Evolutionary conservation across 177 flowering plant species (phyloP).

Genomic region (Tripterygium wilfordii): DNA sequence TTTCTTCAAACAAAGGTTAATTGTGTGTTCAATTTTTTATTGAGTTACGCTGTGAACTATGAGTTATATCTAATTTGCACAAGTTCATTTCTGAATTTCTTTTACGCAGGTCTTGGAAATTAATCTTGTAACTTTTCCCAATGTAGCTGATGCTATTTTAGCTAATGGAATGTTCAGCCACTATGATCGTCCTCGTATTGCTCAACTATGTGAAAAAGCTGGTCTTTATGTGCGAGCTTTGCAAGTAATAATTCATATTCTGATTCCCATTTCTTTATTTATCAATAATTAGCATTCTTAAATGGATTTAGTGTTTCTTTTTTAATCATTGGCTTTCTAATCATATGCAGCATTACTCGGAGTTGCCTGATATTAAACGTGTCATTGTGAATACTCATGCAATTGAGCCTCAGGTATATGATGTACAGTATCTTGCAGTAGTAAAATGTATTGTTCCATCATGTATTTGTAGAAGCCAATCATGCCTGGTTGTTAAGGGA

Average conservation of each 20-base stretch:
- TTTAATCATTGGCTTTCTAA: background rate
- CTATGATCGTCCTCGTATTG: slow-evolving; percentile 97
- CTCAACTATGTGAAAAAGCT: slow-evolving; percentile 98
- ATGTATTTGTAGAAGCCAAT: too few species aligned
- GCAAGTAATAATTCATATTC: slow-evolving; percentile 45
- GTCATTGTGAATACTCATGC: slow-evolving; percentile 99
- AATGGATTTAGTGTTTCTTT: background rate
- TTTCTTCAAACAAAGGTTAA: slow-evolving; percentile 86
- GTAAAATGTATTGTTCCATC: background rate
- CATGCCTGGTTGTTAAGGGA: too few species aligned
- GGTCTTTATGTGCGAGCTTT: slow-evolving; percentile 88
- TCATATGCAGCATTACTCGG: slow-evolving; percentile 83
- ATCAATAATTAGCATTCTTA: background rate
- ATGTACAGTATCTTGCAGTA: background rate
- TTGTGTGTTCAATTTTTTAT: background rate
- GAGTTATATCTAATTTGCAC: background rate
- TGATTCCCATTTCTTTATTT: slow-evolving; percentile 2
- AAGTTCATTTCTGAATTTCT: background rate
- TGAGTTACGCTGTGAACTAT: background rate
- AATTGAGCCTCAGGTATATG: slow-evolving; percentile 94
- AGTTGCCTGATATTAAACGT: slow-evolving; percentile 94
- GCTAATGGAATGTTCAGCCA: slow-evolving; percentile 99
- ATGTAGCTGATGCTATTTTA: slow-evolving; percentile 98
- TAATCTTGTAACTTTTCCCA: slow-evolving; percentile 94
- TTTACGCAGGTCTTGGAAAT: slow-evolving; percentile 81